Percentiles rank a stretch among this genome's conserved stretches.
Evolutionary conservation across 208 protist species (phyloP).

Genomic region (Leishmania arabica): DNA sequence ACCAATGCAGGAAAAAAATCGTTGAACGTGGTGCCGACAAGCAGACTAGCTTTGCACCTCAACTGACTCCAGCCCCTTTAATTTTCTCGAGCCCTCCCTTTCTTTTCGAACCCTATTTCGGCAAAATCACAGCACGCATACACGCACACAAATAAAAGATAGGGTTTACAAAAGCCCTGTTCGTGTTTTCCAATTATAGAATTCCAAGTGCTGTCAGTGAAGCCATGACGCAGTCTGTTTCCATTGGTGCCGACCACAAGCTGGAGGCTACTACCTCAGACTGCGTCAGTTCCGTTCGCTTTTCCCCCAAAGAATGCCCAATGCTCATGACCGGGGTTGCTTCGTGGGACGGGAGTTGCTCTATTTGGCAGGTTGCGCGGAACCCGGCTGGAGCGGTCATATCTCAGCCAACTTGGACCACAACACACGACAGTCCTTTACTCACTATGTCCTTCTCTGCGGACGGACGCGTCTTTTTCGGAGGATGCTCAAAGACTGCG

Average conservation of each 20-base stretch:
- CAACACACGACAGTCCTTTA: slow-evolving; percentile 52
- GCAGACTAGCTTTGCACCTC: background rate
- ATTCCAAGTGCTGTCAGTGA: background rate
- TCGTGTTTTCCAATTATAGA: slow-evolving; percentile 4
- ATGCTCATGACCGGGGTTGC: slow-evolving; percentile 62
- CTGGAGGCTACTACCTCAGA: slow-evolving; percentile 58
- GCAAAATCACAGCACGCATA: background rate
- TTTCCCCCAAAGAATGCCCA: slow-evolving; percentile 64
- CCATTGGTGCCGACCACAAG: slow-evolving; percentile 39
- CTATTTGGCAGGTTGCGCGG: slow-evolving; percentile 71
- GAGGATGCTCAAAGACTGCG: slow-evolving; percentile 75
- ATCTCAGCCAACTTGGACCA: slow-evolving; percentile 51
- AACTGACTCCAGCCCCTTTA: background rate
- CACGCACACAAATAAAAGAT: background rate
- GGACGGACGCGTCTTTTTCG: slow-evolving; percentile 79
- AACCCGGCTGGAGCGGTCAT: slow-evolving; percentile 30
- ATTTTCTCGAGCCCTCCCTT: background rate
- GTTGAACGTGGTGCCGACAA: background rate
- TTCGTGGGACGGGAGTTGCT: slow-evolving; percentile 78
- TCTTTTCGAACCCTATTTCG: background rate
- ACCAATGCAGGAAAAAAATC: background rate
- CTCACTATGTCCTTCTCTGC: slow-evolving; percentile 67
- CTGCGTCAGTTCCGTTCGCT: slow-evolving; percentile 70
- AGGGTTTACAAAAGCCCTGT: background rate
- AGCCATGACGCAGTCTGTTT: slow-evolving; percentile 6